These are phyloP conservation scores for Acer negundo DNA, from an alignment of 345 rosid species.

Conservation along the genomic window DNA sequence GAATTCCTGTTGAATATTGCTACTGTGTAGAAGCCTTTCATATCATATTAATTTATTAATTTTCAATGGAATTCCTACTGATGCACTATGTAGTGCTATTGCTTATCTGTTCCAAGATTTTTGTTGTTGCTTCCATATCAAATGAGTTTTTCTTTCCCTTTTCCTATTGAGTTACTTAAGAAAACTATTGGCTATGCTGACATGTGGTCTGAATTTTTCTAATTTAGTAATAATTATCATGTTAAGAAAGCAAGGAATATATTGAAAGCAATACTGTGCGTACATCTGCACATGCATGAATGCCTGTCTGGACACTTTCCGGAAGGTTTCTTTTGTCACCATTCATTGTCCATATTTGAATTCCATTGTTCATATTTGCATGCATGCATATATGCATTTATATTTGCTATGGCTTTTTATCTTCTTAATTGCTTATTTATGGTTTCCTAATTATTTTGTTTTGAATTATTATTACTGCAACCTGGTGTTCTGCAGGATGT, in stretches of 20 bases:
- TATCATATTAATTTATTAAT: background rate
- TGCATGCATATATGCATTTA: background rate
- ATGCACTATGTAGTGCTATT: background rate
- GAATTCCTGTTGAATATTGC: background rate
- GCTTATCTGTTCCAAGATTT: background rate
- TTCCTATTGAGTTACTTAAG: background rate
- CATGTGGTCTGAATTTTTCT: background rate
- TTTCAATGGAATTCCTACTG: background rate
- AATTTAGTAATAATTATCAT: background rate
- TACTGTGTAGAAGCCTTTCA: background rate
- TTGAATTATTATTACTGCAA: background rate
- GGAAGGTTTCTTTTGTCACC: background rate
- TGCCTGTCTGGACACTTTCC: background rate
- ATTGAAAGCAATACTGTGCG: background rate
- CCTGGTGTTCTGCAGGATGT: slow-evolving; percentile 58
- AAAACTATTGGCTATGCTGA: background rate
- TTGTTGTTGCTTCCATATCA: background rate
- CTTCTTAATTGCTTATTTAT: background rate
- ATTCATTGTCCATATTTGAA: background rate
- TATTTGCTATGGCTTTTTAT: background rate
- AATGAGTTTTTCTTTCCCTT: background rate
- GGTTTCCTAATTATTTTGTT: background rate
- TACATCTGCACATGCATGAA: background rate
- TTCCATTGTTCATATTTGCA: background rate
- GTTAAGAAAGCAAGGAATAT: background rate